Evolutionary conservation across 768 basidiomycete genomes (phyloP), one percentile per base, ranked within the genome.

Genomic region (Rickenella mellea): DNA sequence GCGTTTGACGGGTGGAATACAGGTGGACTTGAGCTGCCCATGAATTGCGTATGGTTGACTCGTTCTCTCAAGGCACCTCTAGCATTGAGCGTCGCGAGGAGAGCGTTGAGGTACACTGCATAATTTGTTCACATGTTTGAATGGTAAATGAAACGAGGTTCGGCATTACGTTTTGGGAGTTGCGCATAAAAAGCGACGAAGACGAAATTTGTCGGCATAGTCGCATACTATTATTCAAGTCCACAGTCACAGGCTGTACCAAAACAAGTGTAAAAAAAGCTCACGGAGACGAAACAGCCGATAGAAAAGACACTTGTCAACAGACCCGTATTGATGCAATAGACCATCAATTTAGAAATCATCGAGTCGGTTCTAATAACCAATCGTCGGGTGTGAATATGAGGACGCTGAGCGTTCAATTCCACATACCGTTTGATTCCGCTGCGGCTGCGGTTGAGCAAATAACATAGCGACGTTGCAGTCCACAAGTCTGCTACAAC

Each of bases 401-500:
- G 24, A 25, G 4, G 19, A 30, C 38, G 12, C 21, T 33, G 20
- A 27, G 22, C 27, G 8, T 30, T 6, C 5, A n/a, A n/a, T n/a
- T n/a, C n/a, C n/a, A 43, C 51, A 7, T 48, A 73, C 78, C 62
- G 63, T 15, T 48, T 53, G 48, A 76, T 69, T 0, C 78, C 78
- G 0, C 75, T 80, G 48, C 68, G 65, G 0, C 71, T 72, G 39
- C 44, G 54, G 33, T 65, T 58, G 29, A 81, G 58, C 36, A 72
- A 61, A 54, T 63, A 74, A 46, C 68, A 71, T 20, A 80, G 59
- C 5, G 68, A 60, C 26, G 68, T 38, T 2, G 76, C 67, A 15
- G 80, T 66, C 27, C 69, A 68, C 7, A 72, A 47, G 51, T 80
- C 78, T n/a, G 70, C 70, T 8, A 62, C 51, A n/a, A 74, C 67